Base-by-base conservation (phyloP, 2,329 filamentous ascomycete genomes). In the Lizonia empirigonia region DNA sequence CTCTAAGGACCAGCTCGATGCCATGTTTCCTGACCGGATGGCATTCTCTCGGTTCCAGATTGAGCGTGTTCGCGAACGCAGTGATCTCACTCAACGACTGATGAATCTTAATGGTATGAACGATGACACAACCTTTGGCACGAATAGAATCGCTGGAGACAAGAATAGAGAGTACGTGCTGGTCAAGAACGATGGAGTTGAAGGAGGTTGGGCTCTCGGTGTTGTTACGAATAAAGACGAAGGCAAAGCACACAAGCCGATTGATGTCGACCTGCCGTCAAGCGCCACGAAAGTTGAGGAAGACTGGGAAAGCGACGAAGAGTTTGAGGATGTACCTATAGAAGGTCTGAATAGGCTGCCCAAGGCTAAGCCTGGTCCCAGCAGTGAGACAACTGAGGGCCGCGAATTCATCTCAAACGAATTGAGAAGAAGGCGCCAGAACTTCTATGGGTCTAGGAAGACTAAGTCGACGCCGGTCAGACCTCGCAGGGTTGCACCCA, bases 1-100 rank as follows among this genome's bases (percentile, higher is more conserved):
- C 64, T 96, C 90, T 49, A 97, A 97, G 73, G 93, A 99, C 59
- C 94, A 99, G 74, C 76, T 99, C 12, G 92, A 97, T 61, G 84
- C 82, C 36, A 99, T 99, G 94, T 99, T 99, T 70, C 93, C 94
- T 0, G 89, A 99, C 70, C 85, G 94, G 20, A 97, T 99, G 91
- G 94, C 88, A 0, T 99, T 99, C 68, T 97, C 92, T 1, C 88
- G 82, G 55, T 99, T 99, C 67, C 94, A 99, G 73, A 96, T 99
- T 50, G 94, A 97, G 69, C 82, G 94, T 50, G 95, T 97, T 9
- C 85, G 83, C 60, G 93, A 99, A 75, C 82, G 95, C 40, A 99
- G 99, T 65, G 89, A 96, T 56, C 81, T 99, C 23, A 99, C 95
- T 0, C 94, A 99, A 70, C 83, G 93, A 30, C 77, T 99, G 49